phyloP scores from a whole-genome alignment of 2,329 filamentous ascomycete species.

The Curvularia lunata region DNA sequence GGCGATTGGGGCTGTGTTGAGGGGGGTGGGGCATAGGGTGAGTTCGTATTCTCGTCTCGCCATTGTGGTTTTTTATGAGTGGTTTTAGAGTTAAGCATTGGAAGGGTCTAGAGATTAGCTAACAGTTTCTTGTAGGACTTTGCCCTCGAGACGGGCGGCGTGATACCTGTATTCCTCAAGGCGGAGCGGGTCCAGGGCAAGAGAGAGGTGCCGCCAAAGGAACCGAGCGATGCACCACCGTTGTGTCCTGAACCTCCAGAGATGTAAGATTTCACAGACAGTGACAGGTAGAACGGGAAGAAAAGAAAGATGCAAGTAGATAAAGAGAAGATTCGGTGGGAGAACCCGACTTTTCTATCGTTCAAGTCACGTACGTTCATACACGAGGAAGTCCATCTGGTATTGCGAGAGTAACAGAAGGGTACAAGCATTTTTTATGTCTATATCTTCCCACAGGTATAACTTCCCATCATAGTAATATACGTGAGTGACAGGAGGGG shows the following conservation, averaged over 20 bases:
- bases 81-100: too few relatives aligned
- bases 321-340: too few relatives aligned
- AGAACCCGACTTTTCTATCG: too few relatives aligned
- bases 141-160: conserved; percentile 66
- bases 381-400: too few relatives aligned
- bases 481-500: not conserved
- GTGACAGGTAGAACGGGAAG: not conserved
- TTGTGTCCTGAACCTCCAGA: conserved; percentile 35
- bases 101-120: too few relatives aligned
- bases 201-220: conserved; percentile 34
- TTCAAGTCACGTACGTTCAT: too few relatives aligned
- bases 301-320: not conserved
- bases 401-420: too few relatives aligned
- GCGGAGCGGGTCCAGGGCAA: conserved; percentile 56
- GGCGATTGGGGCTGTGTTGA: conserved; percentile 61
- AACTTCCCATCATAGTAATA: not conserved
- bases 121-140: conserved; percentile 49
- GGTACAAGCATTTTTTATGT: not conserved
- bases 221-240: conserved; percentile 43
- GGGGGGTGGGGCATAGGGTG: conserved; percentile 62
- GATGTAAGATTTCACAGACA: not conserved
- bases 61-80: too few relatives aligned
- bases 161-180: conserved; percentile 71
- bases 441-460: not conserved
- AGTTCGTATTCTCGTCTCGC: not conserved